A percentile compares a stretch with the other conserved stretches of the same genome.
phyloP scores from a whole-genome alignment of 192 early-diverging fungal genomes.

The Jimgerdemannia flammicorona region DNA sequence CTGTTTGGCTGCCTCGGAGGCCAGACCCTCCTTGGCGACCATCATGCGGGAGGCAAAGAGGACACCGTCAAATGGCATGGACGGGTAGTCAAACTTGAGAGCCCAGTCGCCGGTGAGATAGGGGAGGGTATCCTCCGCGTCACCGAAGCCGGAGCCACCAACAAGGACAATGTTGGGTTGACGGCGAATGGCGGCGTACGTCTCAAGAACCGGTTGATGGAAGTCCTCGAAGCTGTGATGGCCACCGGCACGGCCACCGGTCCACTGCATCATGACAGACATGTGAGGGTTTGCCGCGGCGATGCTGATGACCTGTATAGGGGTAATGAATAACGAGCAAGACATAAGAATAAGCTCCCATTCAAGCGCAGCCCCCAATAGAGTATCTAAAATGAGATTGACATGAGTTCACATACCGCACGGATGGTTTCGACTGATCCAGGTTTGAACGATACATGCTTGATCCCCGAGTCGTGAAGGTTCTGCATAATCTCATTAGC shows the following conservation, averaged over 20 bases:
- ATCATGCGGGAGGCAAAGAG: slow-evolving; percentile 96
- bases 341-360: not conserved
- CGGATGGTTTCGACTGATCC: slow-evolving; percentile 75
- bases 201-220: slow-evolving; percentile 85
- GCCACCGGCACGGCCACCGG: slow-evolving; percentile 92
- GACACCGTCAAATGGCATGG: slow-evolving; percentile 96
- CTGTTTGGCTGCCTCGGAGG: slow-evolving; percentile 78
- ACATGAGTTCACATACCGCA: slow-evolving; percentile 27
- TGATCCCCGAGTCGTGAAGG: slow-evolving; percentile 70
- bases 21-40: slow-evolving; percentile 85
- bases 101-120: slow-evolving; percentile 96
- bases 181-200: slow-evolving; percentile 80
- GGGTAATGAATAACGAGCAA: not conserved
- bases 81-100: slow-evolving; percentile 66
- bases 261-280: slow-evolving; percentile 94
- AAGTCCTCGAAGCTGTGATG: slow-evolving; percentile 98
- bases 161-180: slow-evolving; percentile 80
- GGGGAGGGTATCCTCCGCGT: slow-evolving; percentile 77
- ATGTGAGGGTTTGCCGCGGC: slow-evolving; percentile 77
- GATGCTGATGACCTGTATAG: slow-evolving; percentile 62
- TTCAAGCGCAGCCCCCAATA: not conserved
- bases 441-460: slow-evolving; percentile 86
- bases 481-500: slow-evolving; percentile 76
- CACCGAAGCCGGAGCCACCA: slow-evolving; percentile 91
- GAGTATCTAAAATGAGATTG: not conserved